Base-by-base conservation (phyloP, 2,329 filamentous ascomycete genomes). In the Apiospora malaysiana region DNA sequence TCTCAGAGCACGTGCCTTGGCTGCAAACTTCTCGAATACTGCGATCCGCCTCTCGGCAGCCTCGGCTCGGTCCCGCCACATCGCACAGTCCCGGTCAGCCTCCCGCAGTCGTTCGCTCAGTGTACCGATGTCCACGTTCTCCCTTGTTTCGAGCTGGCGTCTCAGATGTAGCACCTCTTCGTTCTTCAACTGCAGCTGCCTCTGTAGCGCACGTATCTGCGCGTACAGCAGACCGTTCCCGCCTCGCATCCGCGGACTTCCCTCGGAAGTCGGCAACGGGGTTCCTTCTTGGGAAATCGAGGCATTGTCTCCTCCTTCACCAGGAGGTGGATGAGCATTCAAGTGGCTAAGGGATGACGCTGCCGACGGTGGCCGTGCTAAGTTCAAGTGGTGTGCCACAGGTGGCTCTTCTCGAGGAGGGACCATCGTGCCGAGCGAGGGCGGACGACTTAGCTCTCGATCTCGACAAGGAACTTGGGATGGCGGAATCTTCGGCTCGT, bases 21-120 rank as follows among this genome's bases (percentile, higher is more conserved):
- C 72, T 4, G 81, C 82, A 71, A 86, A 84, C 51, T 79, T 78
- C 75, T 88, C 83, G 71, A 87, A 84, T 32, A 85, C 82, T 4
- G 82, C 81, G 23, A 90, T 76, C 67, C 85, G 82, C 72, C 80
- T 83, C 79, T 92, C 89, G 0, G 89, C 88, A 4, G 83, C 81
- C 75, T 89, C 84, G 0, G 90, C 90, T 43, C 88, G 82, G 43
- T 82, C 83, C 73, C 82, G 86, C 90, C 89, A 92, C 72, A 80
- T 82, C 42, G 80, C 75, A 45, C 81, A 77, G 66, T 88, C 85
- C 45, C 79, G 77, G 68, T 82, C 83, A 4, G 82, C 78, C 25
- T 80, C 79, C 25, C 84, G 78, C 63, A 91, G 75, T 73, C 87
- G 82, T 73, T 88, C 84, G 69, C 83, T 84, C 69, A 89, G 75